Evolutionary conservation across 2,329 filamentous ascomycete species (phyloP).

Genomic region (Penicillium sp.): DNA sequence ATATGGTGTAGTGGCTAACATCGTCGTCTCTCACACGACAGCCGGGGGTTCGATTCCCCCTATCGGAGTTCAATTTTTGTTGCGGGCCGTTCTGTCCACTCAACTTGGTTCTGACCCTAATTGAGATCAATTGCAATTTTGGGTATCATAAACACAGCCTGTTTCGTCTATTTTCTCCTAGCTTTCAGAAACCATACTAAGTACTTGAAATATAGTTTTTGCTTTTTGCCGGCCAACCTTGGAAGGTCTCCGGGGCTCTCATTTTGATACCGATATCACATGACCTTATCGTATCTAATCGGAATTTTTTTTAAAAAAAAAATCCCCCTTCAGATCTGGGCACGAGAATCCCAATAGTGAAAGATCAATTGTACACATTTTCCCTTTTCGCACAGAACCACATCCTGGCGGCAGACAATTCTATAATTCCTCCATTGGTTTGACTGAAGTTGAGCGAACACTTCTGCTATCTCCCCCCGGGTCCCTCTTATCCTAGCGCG

Average conservation of each 20-base stretch:
- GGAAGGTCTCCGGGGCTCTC: no score
- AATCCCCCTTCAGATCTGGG: neutral
- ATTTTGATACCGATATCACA: neutral
- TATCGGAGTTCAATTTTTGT: constrained; percentile 20
- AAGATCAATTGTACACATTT: neutral
- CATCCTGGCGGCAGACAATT: neutral
- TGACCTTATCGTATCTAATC: constrained; percentile 17
- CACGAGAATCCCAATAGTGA: neutral
- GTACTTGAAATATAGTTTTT: no score
- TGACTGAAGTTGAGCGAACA: no score
- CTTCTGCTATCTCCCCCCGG: neutral
- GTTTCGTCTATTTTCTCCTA: no score
- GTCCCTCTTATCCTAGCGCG: constrained; percentile 2
- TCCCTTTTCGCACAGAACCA: neutral
- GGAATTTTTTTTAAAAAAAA: neutral
- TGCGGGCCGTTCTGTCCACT: no score
- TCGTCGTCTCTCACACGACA: constrained; percentile 33
- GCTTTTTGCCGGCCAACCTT: no score
- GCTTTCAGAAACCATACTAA: no score
- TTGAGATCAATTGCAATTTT: neutral
- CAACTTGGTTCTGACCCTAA: neutral
- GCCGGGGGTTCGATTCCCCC: constrained; percentile 33
- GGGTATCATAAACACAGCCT: no score
- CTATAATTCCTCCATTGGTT: no score
- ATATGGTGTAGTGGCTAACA: constrained; percentile 35